These are phyloP conservation scores for Phytophthora kernoviae DNA, from an alignment of 352 stramenopile genomes.

Conservation along the genomic window DNA sequence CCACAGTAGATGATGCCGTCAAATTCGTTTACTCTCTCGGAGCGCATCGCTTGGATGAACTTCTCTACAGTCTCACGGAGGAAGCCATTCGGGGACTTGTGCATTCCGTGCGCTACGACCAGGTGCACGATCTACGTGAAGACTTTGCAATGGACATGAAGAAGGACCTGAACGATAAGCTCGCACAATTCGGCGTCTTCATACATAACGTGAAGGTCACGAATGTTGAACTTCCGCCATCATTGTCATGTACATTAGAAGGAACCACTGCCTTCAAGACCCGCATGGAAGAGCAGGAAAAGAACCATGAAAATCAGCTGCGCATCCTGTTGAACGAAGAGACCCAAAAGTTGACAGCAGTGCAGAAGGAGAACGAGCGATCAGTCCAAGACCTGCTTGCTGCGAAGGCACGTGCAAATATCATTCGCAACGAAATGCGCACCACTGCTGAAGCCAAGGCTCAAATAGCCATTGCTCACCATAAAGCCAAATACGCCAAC, in stretches of 20 bases:
- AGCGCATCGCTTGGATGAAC: constrained; percentile 76
- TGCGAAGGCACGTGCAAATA: constrained; percentile 59
- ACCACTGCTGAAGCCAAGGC: constrained; percentile 68
- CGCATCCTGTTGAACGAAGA: constrained; percentile 79
- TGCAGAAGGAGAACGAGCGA: constrained; percentile 79
- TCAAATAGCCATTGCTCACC: constrained; percentile 64
- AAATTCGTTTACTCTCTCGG: constrained; percentile 82
- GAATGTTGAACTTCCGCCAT: constrained; percentile 61
- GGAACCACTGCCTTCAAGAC: constrained; percentile 85
- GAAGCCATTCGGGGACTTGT: constrained; percentile 74
- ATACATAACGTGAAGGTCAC: constrained; percentile 88
- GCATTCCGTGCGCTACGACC: constrained; percentile 74
- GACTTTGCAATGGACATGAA: constrained; percentile 82
- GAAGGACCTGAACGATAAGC: constrained; percentile 72
- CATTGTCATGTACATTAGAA: constrained; percentile 65
- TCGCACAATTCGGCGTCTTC: constrained; percentile 66
- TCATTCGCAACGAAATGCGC: constrained; percentile 72
- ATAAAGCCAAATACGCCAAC: constrained; percentile 48
- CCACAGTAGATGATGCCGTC: constrained; percentile 60
- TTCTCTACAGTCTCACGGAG: constrained; percentile 69
- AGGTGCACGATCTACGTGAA: constrained; percentile 74
- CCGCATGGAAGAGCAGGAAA: constrained; percentile 84
- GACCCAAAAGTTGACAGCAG: constrained; percentile 66
- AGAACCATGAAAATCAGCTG: constrained; percentile 85
- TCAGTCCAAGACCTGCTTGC: constrained; percentile 68